Conservation (phyloP, 768 basidiomycete genomes). For the Lactarius deliciosus region DNA sequence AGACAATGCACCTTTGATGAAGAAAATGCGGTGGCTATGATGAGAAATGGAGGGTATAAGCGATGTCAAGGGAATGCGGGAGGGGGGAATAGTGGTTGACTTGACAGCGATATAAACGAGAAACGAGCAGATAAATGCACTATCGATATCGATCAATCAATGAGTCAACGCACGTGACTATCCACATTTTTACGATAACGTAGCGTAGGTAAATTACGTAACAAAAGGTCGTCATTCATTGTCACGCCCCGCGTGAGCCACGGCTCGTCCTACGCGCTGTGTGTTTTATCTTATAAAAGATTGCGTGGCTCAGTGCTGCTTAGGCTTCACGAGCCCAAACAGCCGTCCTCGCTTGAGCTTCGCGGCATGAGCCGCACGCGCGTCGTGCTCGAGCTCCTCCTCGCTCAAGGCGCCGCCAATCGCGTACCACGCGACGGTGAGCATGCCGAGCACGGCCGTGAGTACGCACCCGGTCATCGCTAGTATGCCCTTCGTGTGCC, state of each 20-base stretch:
- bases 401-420: slow-evolving; percentile 72
- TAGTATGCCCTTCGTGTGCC: slow-evolving; percentile 69
- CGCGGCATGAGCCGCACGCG: slow-evolving; percentile 50
- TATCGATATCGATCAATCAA: slow-evolving; percentile 10
- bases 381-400: slow-evolving; percentile 78
- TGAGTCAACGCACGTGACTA: background rate
- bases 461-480: slow-evolving; percentile 80
- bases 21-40: background rate
- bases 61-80: background rate
- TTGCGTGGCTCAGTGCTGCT: background rate
- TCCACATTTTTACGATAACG: too few species aligned
- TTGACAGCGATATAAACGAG: too few species aligned
- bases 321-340: slow-evolving; percentile 39
- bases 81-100: background rate
- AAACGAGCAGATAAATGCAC: too few species aligned
- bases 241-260: too few species aligned
- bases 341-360: slow-evolving; percentile 55
- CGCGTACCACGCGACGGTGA: slow-evolving; percentile 82
- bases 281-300: too few species aligned
- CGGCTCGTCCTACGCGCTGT: background rate
- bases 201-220: too few species aligned
- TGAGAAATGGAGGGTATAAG: background rate
- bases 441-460: slow-evolving; percentile 80
- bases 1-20: too few species aligned
- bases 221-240: too few species aligned